A percentile compares a stretch with the other conserved stretches of the same genome.
phyloP scores from a whole-genome alignment of 257 asterid genomes.

The Gynochthodes officinalis region DNA sequence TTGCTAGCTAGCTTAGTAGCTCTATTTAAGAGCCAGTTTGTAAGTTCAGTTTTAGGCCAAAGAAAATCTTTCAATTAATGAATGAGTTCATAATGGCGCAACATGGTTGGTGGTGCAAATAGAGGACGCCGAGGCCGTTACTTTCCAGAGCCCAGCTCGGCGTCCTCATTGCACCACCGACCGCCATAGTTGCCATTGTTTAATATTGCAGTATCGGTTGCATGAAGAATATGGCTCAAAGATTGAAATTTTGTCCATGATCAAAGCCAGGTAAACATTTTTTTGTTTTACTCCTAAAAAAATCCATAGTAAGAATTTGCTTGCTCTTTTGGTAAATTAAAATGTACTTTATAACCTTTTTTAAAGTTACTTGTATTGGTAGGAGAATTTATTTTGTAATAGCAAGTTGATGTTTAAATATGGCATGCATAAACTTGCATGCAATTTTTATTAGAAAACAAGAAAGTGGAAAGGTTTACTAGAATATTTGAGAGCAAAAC shows the following conservation, averaged over 20 bases:
- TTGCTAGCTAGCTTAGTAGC: background rate
- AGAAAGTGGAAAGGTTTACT: background rate
- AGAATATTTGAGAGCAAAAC: background rate
- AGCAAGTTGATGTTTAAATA: no score
- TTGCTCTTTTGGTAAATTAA: no score
- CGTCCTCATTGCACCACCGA: constrained; percentile 17
- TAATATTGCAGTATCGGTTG: background rate
- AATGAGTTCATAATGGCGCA: background rate
- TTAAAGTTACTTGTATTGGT: background rate
- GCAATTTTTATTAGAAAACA: background rate
- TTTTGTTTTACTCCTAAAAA: no score
- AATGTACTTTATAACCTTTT: no score
- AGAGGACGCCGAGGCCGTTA: constrained; percentile 9
- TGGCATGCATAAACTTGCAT: background rate
- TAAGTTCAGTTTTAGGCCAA: background rate
- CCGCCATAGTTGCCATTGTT: background rate
- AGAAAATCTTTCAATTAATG: background rate
- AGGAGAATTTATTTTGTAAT: background rate
- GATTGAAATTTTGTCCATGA: no score
- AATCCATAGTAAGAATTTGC: no score
- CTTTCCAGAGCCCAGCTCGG: background rate
- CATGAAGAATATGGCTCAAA: no score
- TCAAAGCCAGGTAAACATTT: no score
- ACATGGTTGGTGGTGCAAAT: constrained; percentile 16
- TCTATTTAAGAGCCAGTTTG: constrained; percentile 2